Evolutionary conservation across 345 rosid species (phyloP), one percentile per base, ranked within the genome.

Genomic region (Dovyalis caffra): DNA sequence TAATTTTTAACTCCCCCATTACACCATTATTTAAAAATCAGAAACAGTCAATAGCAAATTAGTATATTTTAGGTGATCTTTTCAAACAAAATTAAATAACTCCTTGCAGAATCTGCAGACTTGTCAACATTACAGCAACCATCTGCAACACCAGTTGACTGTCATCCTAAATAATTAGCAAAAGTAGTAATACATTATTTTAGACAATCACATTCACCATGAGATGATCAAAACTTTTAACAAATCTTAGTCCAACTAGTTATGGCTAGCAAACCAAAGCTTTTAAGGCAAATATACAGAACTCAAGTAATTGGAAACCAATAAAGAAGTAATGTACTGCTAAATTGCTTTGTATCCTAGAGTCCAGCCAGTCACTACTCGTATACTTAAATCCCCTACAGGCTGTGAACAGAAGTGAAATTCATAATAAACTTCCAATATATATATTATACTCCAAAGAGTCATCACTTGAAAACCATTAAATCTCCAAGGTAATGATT

Each of bases 171-270:
- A 74, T 14, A 67, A 68, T 68, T 37, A 23, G 66, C 2, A 40
- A 43, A 74, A n/a, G 3, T 38, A 71, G 49, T 26, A 51, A 28
- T 56, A 56, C 3, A 56, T 2, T 53, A n/a, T 53, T 53, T n/a
- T 53, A 8, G 26, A 53, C 11, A 8, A 53, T 53, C 60, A n/a
- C 3, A 53, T n/a, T 53, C 28, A 53, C 5, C 60, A n/a, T 53
- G 60, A 53, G 60, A 53, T 56, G 60, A 56, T 67, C 64, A 47
- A 61, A 74, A 40, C 69, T 26, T 70, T n/a, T 31, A 40, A 23
- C 77, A 71, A 64, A 35, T 67, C 74, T 74, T 61, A 64, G 72
- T 73, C 75, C 63, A 68, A 60, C 64, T 26, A 38, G 31, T n/a
- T 67, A 45, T 15, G 45, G 37, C 18, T 63, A 53, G 34, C 68